These are phyloP conservation scores for Sugiyamaella smithiae DNA, from an alignment of 805 yeast species.

Conservation along the genomic window DNA sequence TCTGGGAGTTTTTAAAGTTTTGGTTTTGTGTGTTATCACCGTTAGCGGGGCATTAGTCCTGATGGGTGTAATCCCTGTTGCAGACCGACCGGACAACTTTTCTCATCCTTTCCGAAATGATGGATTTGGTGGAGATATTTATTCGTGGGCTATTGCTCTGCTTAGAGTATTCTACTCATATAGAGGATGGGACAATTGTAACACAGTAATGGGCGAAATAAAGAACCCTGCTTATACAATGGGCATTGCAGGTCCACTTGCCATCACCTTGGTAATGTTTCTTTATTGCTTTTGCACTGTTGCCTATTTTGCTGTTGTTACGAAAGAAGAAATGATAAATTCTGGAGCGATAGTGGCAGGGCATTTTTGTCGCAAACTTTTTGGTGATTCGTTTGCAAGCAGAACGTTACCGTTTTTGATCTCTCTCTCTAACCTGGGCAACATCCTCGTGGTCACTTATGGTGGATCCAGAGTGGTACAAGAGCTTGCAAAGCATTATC, in stretches of 20 bases:
- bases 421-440: conserved; percentile 62
- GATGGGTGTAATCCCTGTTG: conserved; percentile 34
- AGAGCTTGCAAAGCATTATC: conserved; percentile 50
- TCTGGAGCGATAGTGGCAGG: conserved; percentile 68
- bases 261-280: conserved; percentile 50
- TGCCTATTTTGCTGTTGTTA: conserved; percentile 55
- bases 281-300: conserved; percentile 56
- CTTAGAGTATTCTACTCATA: conserved; percentile 60
- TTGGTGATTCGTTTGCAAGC: conserved; percentile 53
- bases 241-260: conserved; percentile 58
- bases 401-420: conserved; percentile 53
- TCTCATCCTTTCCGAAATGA: conserved; percentile 40
- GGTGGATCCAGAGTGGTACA: conserved; percentile 59
- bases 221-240: conserved; percentile 55
- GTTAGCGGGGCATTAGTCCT: conserved; percentile 45
- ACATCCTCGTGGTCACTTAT: conserved; percentile 60
- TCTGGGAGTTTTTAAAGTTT: conserved; percentile 53
- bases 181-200: conserved; percentile 71
- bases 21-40: conserved; percentile 50
- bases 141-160: conserved; percentile 54
- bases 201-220: conserved; percentile 58
- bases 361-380: conserved; percentile 53
- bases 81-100: conserved; percentile 37
- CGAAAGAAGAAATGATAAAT: conserved; percentile 39
- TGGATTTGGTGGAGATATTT: conserved; percentile 44